Evolutionary conservation across 2,329 filamentous ascomycete species (phyloP).

Genomic region (Aspergillus neoniger): DNA sequence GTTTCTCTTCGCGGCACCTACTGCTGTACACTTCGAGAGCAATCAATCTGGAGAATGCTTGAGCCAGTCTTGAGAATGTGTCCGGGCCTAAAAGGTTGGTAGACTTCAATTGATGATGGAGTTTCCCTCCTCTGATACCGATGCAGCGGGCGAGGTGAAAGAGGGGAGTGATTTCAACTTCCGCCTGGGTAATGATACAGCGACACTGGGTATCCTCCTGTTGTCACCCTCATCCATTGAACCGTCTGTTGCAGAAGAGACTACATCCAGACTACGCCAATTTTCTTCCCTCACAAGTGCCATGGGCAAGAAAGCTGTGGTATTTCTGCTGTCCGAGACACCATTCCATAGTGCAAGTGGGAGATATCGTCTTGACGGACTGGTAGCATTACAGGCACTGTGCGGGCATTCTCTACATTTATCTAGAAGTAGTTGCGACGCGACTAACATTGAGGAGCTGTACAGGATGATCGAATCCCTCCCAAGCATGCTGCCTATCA

Average conservation of each 20-base stretch:
- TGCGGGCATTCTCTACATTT: conserved; percentile 10
- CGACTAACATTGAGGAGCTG: neutral
- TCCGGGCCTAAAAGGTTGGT: conserved; percentile 24
- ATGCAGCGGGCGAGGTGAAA: conserved; percentile 19
- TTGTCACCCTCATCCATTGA: conserved; percentile 23
- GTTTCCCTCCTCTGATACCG: neutral
- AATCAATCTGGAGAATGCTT: conserved; percentile 39
- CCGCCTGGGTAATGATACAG: neutral
- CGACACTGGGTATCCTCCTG: conserved; percentile 24
- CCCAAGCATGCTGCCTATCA: conserved; percentile 25
- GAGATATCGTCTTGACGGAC: conserved; percentile 19
- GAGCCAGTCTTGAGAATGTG: conserved; percentile 22
- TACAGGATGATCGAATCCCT: conserved; percentile 26
- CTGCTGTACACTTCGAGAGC: conserved; percentile 43
- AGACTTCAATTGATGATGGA: neutral
- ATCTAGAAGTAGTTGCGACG: neutral
- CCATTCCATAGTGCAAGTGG: conserved; percentile 24
- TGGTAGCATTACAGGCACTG: conserved; percentile 30
- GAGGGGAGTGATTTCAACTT: conserved; percentile 26
- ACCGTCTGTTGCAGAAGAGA: conserved; percentile 17
- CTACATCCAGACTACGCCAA: conserved; percentile 19
- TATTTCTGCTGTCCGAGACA: conserved; percentile 27
- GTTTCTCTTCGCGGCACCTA: conserved; percentile 30
- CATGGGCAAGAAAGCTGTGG: conserved; percentile 20
- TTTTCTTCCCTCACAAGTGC: conserved; percentile 11